Evolutionary conservation across 495 filamentous ascomycete species (phyloP), one percentile per base, ranked within the genome.

Genomic region (Aspergillus incahuasiensis): DNA sequence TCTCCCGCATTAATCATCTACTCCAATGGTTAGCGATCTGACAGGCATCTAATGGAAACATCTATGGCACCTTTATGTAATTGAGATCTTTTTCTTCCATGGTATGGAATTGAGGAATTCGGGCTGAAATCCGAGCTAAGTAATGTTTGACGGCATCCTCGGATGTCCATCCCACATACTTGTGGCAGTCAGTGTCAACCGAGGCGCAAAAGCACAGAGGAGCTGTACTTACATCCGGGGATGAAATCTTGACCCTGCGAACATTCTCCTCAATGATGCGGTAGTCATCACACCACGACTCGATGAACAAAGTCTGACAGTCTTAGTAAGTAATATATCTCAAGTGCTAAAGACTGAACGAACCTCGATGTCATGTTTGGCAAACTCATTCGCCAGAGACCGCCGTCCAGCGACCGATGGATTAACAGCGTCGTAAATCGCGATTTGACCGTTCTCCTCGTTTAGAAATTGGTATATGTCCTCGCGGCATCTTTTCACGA

Each of bases 371-470:
- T 95, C 88, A 69, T 96, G 89, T 72, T 96, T 97, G 16, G 87
- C 84, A 70, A 99, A 99, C 63, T 99, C 92, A 67, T 95, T 95
- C 0, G 91, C 92, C 8, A 99, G 77, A 6, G 92, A 85, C 55
- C 86, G 82, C 30, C 95, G 85, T n/a, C 91, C 92, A 48, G 81
- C 80, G 21, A 89, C 82, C 19, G 92, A 81, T 11, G 92, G 90
- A 64, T 97, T 97, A n/a, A 99, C 95, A 22, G 95, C 94, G 75
- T 99, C 95, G 63, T 97, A 99, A 48, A 99, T 97, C 39, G 95
- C 95, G 48, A 99, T 91, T 63, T 99, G 95, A 12, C 95, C 95
- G 63, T 97, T 97, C 63, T 97, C 95, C 59, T 96, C 85, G 58
- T 96, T 91, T 35, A 99, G 76, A 74, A 96, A 99, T 53, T 87